phyloP scores from a whole-genome alignment of 306 rosid genomes.

The Pterocarpus macrocarpus region DNA sequence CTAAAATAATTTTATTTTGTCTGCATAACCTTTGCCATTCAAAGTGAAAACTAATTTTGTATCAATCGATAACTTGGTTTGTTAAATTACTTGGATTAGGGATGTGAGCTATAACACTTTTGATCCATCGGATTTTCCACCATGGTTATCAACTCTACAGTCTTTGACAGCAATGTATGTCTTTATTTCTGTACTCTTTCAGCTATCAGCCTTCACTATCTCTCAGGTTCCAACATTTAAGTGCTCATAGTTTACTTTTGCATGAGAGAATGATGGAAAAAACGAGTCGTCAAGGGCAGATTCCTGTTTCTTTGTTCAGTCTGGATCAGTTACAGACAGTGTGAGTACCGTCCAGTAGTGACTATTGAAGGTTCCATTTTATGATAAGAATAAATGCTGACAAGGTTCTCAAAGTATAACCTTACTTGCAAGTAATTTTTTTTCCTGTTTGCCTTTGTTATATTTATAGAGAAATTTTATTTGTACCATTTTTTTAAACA shows the following conservation, averaged over 20 bases:
- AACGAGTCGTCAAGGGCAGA: conserved; percentile 53
- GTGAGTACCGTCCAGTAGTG: conserved; percentile 54
- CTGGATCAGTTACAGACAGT: conserved; percentile 60
- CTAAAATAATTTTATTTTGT: neutral
- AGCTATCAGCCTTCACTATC: neutral
- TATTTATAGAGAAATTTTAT: no score
- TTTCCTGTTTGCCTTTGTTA: no score
- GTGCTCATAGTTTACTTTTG: conserved; percentile 39
- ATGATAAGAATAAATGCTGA: neutral
- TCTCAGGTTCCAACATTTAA: conserved; percentile 19
- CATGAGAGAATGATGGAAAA: conserved; percentile 63
- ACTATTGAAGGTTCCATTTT: neutral
- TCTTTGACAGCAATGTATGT: conserved; percentile 70
- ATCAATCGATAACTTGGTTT: conserved; percentile 21
- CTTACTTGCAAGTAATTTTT: no score
- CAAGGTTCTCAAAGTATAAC: no score
- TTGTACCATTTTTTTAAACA: no score
- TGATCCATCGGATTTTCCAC: conserved; percentile 53
- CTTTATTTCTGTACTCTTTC: conserved; percentile 21
- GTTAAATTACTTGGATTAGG: conserved; percentile 43
- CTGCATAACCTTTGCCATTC: conserved; percentile 9
- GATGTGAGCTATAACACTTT: conserved; percentile 73
- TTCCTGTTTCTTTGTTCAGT: conserved; percentile 64
- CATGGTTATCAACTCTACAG: conserved; percentile 55
- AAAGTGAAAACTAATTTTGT: conserved; percentile 22